Base-by-base conservation (phyloP, 2,329 filamentous ascomycete species). In the Amauroascus niger region DNA sequence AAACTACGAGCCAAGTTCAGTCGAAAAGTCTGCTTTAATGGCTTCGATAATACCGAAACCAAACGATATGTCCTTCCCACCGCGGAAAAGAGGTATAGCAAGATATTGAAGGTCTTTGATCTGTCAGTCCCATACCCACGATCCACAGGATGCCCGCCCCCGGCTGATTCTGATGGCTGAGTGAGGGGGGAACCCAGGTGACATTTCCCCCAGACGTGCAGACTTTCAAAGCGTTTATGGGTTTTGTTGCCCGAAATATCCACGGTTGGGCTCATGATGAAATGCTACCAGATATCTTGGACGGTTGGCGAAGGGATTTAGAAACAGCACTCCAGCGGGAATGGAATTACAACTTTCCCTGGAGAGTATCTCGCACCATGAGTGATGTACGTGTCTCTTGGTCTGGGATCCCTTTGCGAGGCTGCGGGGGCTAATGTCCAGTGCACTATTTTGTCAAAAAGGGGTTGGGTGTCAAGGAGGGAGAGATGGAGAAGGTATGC, bases 171-270 rank as follows among this genome's bases (percentile, higher is more conserved):
- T n/a, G n/a, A n/a, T n/a, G n/a, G n/a, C n/a, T n/a, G n/a, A n/a
- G n/a, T n/a, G n/a, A n/a, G n/a, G n/a, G n/a, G n/a, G n/a, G n/a
- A n/a, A n/a, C n/a, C n/a, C n/a, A n/a, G n/a, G n/a, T n/a, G n/a
- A n/a, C n/a, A n/a, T n/a, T n/a, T n/a, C n/a, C n/a, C n/a, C n/a
- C n/a, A n/a, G n/a, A n/a, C n/a, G n/a, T n/a, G n/a, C n/a, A n/a
- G n/a, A n/a, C n/a, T n/a, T n/a, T n/a, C n/a, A n/a, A n/a, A 41
- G 43, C 52, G 11, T 54, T 49, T 26, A 22, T 54, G 32, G 28
- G 28, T 5, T 37, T 37, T 54, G 33, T 37, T 37, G 33, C 33
- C 5, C 9, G 8, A 37, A 37, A 37, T 37, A 37, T 14, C 18
- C 1, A 13, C 16, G 3, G 40, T 22, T 1, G 40, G 22, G 40